A percentile compares a stretch with the other conserved stretches of the same genome.
Evolutionary conservation across 1,139 yeast genomes (phyloP).

Genomic region (Candida gigantensis): DNA sequence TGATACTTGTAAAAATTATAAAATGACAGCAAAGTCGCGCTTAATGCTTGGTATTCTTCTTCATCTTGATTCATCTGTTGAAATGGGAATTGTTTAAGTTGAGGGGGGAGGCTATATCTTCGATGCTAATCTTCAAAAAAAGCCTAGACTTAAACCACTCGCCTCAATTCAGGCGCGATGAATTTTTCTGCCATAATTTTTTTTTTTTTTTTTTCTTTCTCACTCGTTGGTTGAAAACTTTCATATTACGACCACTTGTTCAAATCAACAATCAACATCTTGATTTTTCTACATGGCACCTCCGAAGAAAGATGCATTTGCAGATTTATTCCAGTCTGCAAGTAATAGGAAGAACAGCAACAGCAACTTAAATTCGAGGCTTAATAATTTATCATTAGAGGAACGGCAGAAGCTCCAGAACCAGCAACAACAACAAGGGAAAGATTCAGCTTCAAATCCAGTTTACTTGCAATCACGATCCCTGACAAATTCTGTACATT

Average conservation of each 20-base stretch:
- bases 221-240: no score
- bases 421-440: conserved; percentile 6
- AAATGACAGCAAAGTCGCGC: conserved; percentile 41
- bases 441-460: conserved; percentile 3
- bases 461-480: conserved; percentile 1
- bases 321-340: conserved; percentile 46
- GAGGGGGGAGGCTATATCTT: no score
- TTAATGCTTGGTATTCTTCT: conserved; percentile 41
- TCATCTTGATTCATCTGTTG: conserved; percentile 20
- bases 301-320: conserved; percentile 50
- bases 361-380: conserved; percentile 12
- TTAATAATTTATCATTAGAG: conserved; percentile 19
- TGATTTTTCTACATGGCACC: conserved; percentile 18
- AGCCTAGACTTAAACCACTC: no score
- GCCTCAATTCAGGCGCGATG: no score
- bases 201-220: background rate
- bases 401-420: conserved; percentile 23
- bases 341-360: conserved; percentile 11
- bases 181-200: background rate
- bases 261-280: background rate
- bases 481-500: conserved; percentile 8
- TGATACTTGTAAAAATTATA: conserved; percentile 38
- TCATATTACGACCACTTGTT: background rate
- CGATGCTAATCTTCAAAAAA: no score
- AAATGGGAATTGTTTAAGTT: no score